Evolutionary conservation across 352 stramenopile genomes (phyloP), one percentile per base, ranked within the genome.

Genomic region (Globisporangium perplexum): DNA sequence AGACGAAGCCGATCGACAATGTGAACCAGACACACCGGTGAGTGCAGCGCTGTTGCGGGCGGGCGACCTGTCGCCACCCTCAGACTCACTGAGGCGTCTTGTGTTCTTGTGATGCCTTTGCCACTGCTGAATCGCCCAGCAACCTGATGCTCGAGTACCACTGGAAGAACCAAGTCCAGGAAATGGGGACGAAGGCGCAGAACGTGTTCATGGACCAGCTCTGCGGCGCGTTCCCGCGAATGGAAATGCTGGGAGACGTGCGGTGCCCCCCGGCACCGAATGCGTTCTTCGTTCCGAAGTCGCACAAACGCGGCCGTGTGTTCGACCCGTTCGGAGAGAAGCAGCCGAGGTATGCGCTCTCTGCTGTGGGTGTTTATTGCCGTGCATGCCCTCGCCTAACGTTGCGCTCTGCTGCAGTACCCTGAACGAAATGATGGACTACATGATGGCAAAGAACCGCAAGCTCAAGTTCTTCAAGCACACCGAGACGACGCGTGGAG

Each of bases 401-500:
- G 10, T 56, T 15, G 47, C 18, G 7, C 8, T 45, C n/a, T 18
- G 24, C 7, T 1, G 17, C 44, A 83, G 72, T 30, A 92, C 78
- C 22, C 68, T 94, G 42, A 90, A 88, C 47, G 81, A 94, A 53
- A 94, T 94, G 83, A 92, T 94, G 83, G 83, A 94, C 60, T 94
- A 77, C 57, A 86, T 94, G 72, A 91, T 91, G 77, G 77, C 74
- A 51, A 90, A 89, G 55, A 94, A 91, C 56, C 80, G 81, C 55
- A 91, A 90, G 53, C 78, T 90, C 66, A 92, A 92, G 66, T 94
- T 94, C 52, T 92, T 88, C 61, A 94, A 94, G 62, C 83, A 92
- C 43, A 73, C 77, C 11, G 83, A 94, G 65, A 94, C 83, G 15
- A 94, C 83, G 31, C 75, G 83, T 24, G 83, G 83, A 22, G 83